Base-by-base conservation (phyloP, 2,329 filamentous ascomycete species). In the Aspergillus eucalypticola region DNA sequence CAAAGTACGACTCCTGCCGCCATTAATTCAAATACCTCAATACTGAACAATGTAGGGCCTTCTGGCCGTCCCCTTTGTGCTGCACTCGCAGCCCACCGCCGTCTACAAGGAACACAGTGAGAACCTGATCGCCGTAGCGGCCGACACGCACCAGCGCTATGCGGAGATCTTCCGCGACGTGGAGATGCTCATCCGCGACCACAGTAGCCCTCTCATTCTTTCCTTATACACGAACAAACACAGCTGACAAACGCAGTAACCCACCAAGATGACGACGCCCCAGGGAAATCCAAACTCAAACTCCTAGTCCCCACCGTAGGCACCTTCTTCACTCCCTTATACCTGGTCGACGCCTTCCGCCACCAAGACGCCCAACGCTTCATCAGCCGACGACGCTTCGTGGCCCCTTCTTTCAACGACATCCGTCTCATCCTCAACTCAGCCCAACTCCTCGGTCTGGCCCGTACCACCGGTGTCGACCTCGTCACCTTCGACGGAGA, bases 401-500 rank as follows among this genome's bases (percentile, higher is more conserved):
- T 99, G 2, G 90, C 94, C 1, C 95, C 95, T 0, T 96, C 91
- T 1, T 99, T 99, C 84, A 99, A 99, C 78, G 95, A 99, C 73
- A 88, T 99, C 60, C 88, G 95, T 2, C 83, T 97, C 23, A 90
- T 96, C 54, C 86, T 99, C 67, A 99, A 99, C 78, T 95, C 95
- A 41, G 93, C 95, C 17, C 95, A 99, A 77, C 83, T 94, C 61
- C 92, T 97, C 88, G 92, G 91, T 41, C 86, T 98, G n/a, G 89
- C 92, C 15, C 86, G 86, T 23, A 80, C 82, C 48, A 88, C 90
- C 21, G 84, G 86, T 4, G 83, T 97, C 8, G 88, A 95, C 67
- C 84, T 99, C 3, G 89, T 96, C 56, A 99, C 95, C 0, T 99
- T 99, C 73, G 95, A 99, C 76, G 95, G 95, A 76, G 95, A 99